Conservation (phyloP, 1,284 basidiomycete genomes). For the Stereum hirsutum region DNA sequence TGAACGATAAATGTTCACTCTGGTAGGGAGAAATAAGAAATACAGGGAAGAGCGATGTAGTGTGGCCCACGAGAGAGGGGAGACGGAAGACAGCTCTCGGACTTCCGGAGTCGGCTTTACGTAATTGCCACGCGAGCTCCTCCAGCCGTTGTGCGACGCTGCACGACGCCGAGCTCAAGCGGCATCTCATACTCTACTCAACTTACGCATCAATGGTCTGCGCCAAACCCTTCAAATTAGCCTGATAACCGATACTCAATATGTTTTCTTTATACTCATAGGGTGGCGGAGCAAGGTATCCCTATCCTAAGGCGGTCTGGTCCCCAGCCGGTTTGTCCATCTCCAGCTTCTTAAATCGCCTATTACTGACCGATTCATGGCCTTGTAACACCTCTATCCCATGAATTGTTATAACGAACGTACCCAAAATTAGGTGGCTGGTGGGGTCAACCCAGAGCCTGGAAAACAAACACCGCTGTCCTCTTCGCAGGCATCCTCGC, state of each 20-base stretch:
- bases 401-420: too few relatives aligned
- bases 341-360: constrained; percentile 9
- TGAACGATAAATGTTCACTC: too few relatives aligned
- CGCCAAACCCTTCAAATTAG: background rate
- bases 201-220: constrained; percentile 18
- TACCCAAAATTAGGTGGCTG: constrained; percentile 46
- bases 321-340: constrained; percentile 44
- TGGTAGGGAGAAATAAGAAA: too few relatives aligned
- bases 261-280: constrained; percentile 13
- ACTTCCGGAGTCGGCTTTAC: background rate
- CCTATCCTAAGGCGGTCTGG: constrained; percentile 65
- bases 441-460: constrained; percentile 67
- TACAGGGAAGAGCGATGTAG: too few relatives aligned
- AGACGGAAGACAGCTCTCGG: too few relatives aligned
- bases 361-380: background rate
- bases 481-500: constrained; percentile 48
- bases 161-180: background rate
- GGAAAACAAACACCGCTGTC: constrained; percentile 60
- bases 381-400: background rate
- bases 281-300: constrained; percentile 63
- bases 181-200: too few relatives aligned
- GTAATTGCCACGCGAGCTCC: constrained; percentile 1
- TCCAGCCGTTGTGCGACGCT: background rate
- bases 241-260: background rate
- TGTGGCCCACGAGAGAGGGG: too few relatives aligned